Evolutionary conservation across 108 stramenopile genomes (phyloP).

Genomic region (Pseudonitzschia delicatissima): DNA sequence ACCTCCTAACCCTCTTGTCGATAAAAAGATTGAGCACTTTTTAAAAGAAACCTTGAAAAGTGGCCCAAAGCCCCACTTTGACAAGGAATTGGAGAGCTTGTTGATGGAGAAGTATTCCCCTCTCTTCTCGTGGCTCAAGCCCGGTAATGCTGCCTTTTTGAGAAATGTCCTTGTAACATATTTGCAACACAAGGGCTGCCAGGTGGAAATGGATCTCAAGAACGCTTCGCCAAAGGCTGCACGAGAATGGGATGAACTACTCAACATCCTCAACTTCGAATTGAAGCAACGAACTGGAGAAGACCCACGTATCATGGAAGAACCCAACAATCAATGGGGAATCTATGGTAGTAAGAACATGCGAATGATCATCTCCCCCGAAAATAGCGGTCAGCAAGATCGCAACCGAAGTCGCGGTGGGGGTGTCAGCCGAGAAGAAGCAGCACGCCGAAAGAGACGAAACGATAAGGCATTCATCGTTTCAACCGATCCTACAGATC

Average conservation of each 20-base stretch:
- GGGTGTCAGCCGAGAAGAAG: slow-evolving; percentile 1
- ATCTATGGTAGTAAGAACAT: slow-evolving; percentile 8
- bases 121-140: slow-evolving; percentile 5
- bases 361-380: background rate
- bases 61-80: slow-evolving; percentile 9
- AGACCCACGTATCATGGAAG: slow-evolving; percentile 1
- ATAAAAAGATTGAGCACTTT: slow-evolving; percentile 12
- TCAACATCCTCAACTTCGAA: slow-evolving; percentile 1
- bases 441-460: background rate
- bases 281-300: slow-evolving; percentile 1
- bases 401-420: background rate
- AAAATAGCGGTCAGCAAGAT: background rate
- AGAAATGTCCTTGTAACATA: background rate
- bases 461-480: slow-evolving; percentile 14
- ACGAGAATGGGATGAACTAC: slow-evolving; percentile 11
- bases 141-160: background rate
- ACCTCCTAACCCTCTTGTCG: background rate
- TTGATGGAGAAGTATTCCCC: slow-evolving; percentile 3
- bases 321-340: slow-evolving; percentile 16
- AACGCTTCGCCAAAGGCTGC: slow-evolving; percentile 5
- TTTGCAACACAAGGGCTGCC: slow-evolving; percentile 13
- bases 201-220: slow-evolving; percentile 9
- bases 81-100: slow-evolving; percentile 9
- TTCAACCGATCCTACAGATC: background rate
- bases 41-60: slow-evolving; percentile 1